These are phyloP conservation scores for Didymella segeticola DNA, from an alignment of 2,329 filamentous ascomycete genomes.

Conservation along the genomic window DNA sequence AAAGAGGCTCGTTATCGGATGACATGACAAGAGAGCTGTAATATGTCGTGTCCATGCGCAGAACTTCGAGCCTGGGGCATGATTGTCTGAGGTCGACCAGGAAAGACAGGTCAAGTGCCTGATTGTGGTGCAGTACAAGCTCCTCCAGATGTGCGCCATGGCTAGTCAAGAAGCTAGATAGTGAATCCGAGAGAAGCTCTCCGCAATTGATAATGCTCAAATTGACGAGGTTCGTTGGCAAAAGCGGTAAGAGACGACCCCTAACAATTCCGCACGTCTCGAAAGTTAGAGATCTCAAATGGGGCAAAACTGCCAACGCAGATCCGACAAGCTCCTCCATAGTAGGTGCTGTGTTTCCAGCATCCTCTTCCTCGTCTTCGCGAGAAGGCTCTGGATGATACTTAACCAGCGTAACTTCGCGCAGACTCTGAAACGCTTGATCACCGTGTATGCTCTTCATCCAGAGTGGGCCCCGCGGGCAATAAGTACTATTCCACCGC, in stretches of 20 bases:
- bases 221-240: conserved; percentile 70
- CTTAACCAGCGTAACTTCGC: conserved; percentile 45
- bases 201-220: conserved; percentile 82
- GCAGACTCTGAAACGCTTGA: conserved; percentile 46
- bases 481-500: conserved; percentile 64
- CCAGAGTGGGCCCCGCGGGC: conserved; percentile 42
- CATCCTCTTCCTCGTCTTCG: conserved; percentile 22
- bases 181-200: conserved; percentile 70
- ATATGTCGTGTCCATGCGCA: conserved; percentile 81
- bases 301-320: conserved; percentile 64
- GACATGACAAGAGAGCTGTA: conserved; percentile 72
- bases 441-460: conserved; percentile 56
- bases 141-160: conserved; percentile 72
- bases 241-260: conserved; percentile 68
- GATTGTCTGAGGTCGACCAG: conserved; percentile 68
- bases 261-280: conserved; percentile 77
- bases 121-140: conserved; percentile 78
- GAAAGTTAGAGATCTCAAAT: conserved; percentile 72
- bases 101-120: conserved; percentile 78
- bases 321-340: conserved; percentile 55
- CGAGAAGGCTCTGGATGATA: conserved; percentile 34
- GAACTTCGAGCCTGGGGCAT: conserved; percentile 73
- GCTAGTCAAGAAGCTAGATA: conserved; percentile 69
- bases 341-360: conserved; percentile 25
- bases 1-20: conserved; percentile 76